Base-by-base conservation (phyloP, 176 grass and related monocot genomes). In the Oropetium thomaeum region DNA sequence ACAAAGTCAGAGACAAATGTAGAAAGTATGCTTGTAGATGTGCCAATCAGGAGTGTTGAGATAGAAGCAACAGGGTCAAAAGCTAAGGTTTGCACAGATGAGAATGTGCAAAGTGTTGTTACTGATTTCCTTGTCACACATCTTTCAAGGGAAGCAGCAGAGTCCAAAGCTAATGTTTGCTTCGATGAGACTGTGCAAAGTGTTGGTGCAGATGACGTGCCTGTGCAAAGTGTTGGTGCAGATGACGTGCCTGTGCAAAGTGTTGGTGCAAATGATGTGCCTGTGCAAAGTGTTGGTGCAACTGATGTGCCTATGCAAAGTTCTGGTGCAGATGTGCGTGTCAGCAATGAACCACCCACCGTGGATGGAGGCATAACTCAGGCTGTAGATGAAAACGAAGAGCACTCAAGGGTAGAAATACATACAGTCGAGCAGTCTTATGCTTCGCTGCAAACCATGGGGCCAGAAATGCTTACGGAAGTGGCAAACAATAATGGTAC, bases 391-490 rank as follows among this genome's bases (percentile, higher is more conserved):
- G 79, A 45, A 76, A 75, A 78, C 40, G 40, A 57, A 69, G 29
- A 67, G 23, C 34, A 26, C 33, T 42, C 53, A 62, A 68, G 62
- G 65, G 60, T 47, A 13, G 25, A 69, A 57, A 51, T 77, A 38
- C 39, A 31, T 40, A 68, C 69, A 2, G 65, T 69, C 44, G 71
- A 89, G 32, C 83, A 80, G 8, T 84, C 87, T 59, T 86, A 79
- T 65, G 76, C 83, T 61, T 89, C 84, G 40, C 79, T 83, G 19
- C 40, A 93, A 59, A 71, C 84, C 26, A 69, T 81, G 80, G 47
- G 69, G 83, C 83, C 86, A 29, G 66, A 86, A 69, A 81, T 78
- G 65, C 52, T 84, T 48, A 40, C 43, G 57, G 70, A 69, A 38
- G 60, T 54, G 31, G 29, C 35, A 14, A 27, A 58, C 2, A 7